These are phyloP conservation scores for Pseudogymnoascus sp. DNA, from an alignment of 2,329 filamentous ascomycete genomes.

Conservation along the genomic window DNA sequence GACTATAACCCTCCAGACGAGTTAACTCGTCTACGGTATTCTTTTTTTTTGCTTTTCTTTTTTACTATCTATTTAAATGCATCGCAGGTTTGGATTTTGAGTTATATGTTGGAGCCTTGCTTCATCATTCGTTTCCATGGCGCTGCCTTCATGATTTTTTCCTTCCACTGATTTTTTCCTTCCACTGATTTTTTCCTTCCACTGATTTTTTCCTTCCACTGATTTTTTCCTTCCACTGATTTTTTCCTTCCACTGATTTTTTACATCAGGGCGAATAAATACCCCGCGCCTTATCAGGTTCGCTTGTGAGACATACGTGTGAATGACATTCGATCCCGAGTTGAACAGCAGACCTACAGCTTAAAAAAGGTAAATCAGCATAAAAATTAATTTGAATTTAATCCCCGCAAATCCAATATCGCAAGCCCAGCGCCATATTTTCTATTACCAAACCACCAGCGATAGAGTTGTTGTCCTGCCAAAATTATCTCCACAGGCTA, in stretches of 20 bases:
- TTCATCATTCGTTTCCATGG: not conserved
- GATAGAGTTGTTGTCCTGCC: not conserved
- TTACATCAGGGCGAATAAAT: not conserved
- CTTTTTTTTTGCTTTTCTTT: not conserved
- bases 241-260: not conserved
- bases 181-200: not conserved
- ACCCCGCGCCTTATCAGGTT: not conserved
- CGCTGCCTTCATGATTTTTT: not conserved
- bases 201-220: not conserved
- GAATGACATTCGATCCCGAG: not conserved
- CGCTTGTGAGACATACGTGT: not conserved
- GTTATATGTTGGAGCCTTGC: not conserved
- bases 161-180: not conserved
- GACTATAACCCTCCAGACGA: slow-evolving; percentile 7
- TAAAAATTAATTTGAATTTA: not conserved
- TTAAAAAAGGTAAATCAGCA: not conserved
- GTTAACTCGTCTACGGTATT: not conserved
- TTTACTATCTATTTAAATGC: not conserved
- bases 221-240: not conserved
- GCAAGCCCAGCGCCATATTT: not conserved
- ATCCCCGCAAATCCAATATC: not conserved
- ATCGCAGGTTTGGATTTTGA: not conserved
- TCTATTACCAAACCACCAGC: not conserved
- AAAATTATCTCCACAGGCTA: not conserved
- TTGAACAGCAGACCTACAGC: not conserved